These are phyloP conservation scores for Scutellospora calospora DNA, from an alignment of 371 early-diverging fungal species.

Conservation along the genomic window DNA sequence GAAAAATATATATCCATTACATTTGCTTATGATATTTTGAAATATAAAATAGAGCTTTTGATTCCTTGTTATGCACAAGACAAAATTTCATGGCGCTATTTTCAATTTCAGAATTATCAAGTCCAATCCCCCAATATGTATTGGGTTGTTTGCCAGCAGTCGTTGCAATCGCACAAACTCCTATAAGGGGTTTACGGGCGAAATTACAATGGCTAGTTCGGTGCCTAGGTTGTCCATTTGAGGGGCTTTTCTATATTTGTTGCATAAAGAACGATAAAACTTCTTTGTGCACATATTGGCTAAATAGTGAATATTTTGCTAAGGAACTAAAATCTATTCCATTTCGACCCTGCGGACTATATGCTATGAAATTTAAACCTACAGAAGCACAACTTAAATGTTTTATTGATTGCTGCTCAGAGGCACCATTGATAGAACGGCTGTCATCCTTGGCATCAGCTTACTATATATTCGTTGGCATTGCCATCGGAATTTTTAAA, in stretches of 20 bases:
- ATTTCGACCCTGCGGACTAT: not conserved
- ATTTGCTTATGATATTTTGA: too few relatives aligned
- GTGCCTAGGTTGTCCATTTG: conserved; percentile 22
- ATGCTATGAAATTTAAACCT: not conserved
- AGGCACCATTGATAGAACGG: not conserved
- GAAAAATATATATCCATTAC: too few relatives aligned
- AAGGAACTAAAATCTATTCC: not conserved
- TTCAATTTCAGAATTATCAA: not conserved
- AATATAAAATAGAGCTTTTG: too few relatives aligned
- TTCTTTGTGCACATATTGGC: not conserved
- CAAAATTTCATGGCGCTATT: too few relatives aligned
- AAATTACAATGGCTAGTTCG: not conserved
- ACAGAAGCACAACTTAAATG: not conserved
- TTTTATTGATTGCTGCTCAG: not conserved
- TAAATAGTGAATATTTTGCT: not conserved
- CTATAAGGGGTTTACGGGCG: not conserved
- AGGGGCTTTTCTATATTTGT: not conserved
- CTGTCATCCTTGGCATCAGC: not conserved
- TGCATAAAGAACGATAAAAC: not conserved
- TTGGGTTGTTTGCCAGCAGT: not conserved
- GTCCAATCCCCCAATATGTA: conserved; percentile 3
- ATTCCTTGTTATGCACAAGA: too few relatives aligned
- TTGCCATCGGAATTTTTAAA: not conserved
- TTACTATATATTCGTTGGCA: conserved; percentile 17
- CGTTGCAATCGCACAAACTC: not conserved